Conservation (phyloP, 345 rosid species). For the Rhodomyrtus tomentosa region DNA sequence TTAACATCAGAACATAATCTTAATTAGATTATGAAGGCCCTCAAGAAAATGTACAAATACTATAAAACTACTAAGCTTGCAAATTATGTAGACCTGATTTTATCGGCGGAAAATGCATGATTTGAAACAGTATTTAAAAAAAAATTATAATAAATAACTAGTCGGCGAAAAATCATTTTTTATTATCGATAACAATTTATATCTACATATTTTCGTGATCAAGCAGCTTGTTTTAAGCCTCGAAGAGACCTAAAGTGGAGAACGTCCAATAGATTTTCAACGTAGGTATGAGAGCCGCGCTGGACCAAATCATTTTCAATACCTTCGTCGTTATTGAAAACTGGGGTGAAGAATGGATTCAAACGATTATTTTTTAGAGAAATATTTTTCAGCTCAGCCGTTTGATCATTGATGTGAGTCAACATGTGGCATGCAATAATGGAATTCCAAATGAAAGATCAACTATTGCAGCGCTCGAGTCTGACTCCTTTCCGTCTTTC, state of each 20-base stretch:
- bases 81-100: not conserved
- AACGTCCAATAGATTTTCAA: too few species aligned
- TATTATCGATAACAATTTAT: not conserved
- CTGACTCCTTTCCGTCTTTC: not conserved
- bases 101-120: accelerated
- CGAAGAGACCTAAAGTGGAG: too few species aligned
- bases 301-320: too few species aligned
- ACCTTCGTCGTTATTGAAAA: too few species aligned
- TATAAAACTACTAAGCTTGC: accelerated
- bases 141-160: not conserved
- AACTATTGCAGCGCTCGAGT: not conserved
- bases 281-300: too few species aligned
- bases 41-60: not conserved
- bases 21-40: not conserved
- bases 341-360: too few species aligned
- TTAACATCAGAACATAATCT: not conserved
- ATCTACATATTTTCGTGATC: accelerated
- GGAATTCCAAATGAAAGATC: not conserved
- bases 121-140: not conserved
- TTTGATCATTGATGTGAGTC: not conserved
- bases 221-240: too few species aligned
- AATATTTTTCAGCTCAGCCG: not conserved
- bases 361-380: not conserved
- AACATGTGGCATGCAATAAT: not conserved
- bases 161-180: accelerated